These are phyloP conservation scores for Phaeodactylum tricornutum DNA, from an alignment of 108 stramenopile genomes.

Conservation along the genomic window DNA sequence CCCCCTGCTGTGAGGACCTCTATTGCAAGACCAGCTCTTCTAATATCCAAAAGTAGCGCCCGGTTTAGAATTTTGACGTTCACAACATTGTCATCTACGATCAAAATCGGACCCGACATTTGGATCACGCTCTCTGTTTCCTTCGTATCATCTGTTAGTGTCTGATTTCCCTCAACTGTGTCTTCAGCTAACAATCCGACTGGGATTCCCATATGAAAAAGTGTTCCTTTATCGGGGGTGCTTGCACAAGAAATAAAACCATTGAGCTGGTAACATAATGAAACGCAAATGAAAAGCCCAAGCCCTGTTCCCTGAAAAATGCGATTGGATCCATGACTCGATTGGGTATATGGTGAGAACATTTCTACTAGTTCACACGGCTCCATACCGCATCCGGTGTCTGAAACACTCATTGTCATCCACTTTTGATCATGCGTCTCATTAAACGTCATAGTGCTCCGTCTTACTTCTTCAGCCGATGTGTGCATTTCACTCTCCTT, in stretches of 20 bases:
- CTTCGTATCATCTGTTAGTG: no score
- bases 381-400: constrained; percentile 11
- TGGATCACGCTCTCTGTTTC: neutral
- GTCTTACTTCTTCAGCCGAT: neutral
- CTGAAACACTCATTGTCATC: constrained; percentile 5
- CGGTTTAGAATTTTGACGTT: constrained; percentile 17
- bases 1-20: constrained; percentile 6
- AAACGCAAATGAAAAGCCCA: constrained; percentile 15
- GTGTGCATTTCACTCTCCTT: constrained; percentile 3
- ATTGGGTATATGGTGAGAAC: constrained; percentile 12
- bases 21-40: neutral
- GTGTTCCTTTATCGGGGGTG: constrained; percentile 3
- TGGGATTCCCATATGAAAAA: constrained; percentile 13
- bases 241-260: constrained; percentile 10
- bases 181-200: constrained; percentile 2
- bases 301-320: constrained; percentile 10
- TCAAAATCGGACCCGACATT: constrained; percentile 9
- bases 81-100: constrained; percentile 15
- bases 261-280: constrained; percentile 6
- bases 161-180: neutral
- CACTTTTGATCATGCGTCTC: no score
- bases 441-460: neutral
- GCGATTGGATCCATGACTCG: constrained; percentile 11
- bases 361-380: constrained; percentile 7
- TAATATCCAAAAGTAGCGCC: constrained; percentile 1